Evolutionary conservation across 2,329 filamentous ascomycete species (phyloP), one percentile per base, ranked within the genome.

Genomic region (Neonectria ditissima): DNA sequence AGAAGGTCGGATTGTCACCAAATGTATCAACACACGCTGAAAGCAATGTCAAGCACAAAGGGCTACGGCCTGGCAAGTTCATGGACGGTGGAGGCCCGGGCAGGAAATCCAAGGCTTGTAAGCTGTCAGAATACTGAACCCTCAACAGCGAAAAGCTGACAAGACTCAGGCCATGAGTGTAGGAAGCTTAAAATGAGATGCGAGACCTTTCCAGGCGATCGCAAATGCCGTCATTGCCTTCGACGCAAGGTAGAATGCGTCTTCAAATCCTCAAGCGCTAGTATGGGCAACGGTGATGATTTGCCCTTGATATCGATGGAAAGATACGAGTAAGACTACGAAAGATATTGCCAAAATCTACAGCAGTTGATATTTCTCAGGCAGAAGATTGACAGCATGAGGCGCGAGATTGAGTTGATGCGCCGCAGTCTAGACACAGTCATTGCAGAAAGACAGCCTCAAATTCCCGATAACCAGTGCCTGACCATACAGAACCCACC

Each of bases 371-470:
- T n/a, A 26, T 26, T 26, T 26, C 20, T 1, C 26, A 66, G 64
- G 26, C 64, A 79, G 79, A 74, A 73, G 50, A 68, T 74, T 7
- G 72, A 74, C 26, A 51, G 47, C 3, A 72, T 73, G 69, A 44
- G 64, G 4, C 53, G 65, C 9, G 69, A 75, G 51, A 74, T 75
- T 18, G 55, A 63, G 30, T 56, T 65, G 24, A 73, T 74, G 68
- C 65, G 62, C 10, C 58, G 65, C 24, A 73, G 65, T 18, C 63
- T 74, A 13, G 68, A 72, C n/a, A 41, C 51, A 0, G 47, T 74
- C 7, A 53, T 74, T 2, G 63, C 53, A 20, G 59, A 63, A 14
- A 55, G 41, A 52, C 45, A 41, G 37, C 30, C 16, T 9, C 53
- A 50, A 50, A 3, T 44, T 1, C 50, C 47, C 5, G 53, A 50